Conservation (phyloP, 441 rosid species). For the Corymbia citriodora region DNA sequence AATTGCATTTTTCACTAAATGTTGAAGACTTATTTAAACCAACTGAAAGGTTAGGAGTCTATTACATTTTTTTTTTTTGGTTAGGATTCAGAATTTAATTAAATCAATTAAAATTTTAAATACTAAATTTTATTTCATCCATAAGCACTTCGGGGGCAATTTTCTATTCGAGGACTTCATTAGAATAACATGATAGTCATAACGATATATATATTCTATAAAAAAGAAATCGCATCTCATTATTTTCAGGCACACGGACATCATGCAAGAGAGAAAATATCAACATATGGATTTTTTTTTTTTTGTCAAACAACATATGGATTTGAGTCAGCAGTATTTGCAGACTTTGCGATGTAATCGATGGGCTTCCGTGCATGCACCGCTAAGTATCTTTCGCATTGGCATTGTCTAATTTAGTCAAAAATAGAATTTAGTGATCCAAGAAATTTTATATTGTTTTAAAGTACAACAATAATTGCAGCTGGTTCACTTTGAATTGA, state of each 20-base stretch:
- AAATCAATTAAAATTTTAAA: not conserved
- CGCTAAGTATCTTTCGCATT: not conserved
- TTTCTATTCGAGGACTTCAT: not conserved
- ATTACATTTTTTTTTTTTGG: not conserved
- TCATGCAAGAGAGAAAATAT: not conserved
- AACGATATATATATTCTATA: not conserved
- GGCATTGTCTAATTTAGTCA: not conserved
- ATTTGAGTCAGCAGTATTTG: not conserved
- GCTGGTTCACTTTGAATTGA: not conserved
- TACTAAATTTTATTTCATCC: not conserved
- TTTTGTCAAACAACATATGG: not conserved
- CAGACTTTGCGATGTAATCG: not conserved
- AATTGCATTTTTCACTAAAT: not conserved
- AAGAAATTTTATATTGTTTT: not conserved
- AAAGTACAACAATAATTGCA: not conserved
- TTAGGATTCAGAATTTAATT: not conserved
- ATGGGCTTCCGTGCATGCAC: not conserved
- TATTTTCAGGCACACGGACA: not conserved
- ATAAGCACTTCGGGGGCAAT: not conserved
- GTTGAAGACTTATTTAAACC: not conserved
- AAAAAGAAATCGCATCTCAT: not conserved
- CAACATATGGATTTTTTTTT: not conserved
- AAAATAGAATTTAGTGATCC: not conserved
- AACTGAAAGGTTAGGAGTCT: not conserved
- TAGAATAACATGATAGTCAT: not conserved